A percentile compares a stretch with the other conserved stretches of the same genome.
Conservation (phyloP, 2,329 filamentous ascomycete genomes). For the Daldinia sp. region DNA sequence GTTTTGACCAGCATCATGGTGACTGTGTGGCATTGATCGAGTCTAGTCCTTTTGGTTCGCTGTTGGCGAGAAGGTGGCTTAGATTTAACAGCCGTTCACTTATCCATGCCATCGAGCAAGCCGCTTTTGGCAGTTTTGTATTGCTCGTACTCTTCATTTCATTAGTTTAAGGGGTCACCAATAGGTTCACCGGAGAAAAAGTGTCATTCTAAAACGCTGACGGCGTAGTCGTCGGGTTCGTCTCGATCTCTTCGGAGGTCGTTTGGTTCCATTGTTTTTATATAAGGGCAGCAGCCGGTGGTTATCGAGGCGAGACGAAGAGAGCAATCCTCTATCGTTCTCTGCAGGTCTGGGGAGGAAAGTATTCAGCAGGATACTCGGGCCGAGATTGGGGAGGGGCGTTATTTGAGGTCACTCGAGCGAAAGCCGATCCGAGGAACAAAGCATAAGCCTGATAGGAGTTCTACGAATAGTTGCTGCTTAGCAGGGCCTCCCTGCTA, state of each 20-base stretch:
- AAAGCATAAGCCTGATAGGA: slow-evolving; percentile 41
- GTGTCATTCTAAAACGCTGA: slow-evolving; percentile 35
- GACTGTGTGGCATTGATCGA: slow-evolving; percentile 21
- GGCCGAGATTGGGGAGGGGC: slow-evolving; percentile 29
- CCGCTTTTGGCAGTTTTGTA: slow-evolving; percentile 32
- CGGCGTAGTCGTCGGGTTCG: slow-evolving; percentile 15
- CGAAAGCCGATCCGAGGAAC: slow-evolving; percentile 23
- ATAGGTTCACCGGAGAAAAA: slow-evolving; percentile 29
- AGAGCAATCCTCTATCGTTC: slow-evolving; percentile 8
- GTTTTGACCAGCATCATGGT: slow-evolving; percentile 22
- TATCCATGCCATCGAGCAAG: slow-evolving; percentile 35
- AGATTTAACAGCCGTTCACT: slow-evolving; percentile 26
- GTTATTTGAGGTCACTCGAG: slow-evolving; percentile 17
- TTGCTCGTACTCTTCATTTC: slow-evolving; percentile 43
- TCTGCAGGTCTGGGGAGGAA: slow-evolving; percentile 6
- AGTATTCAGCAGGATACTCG: slow-evolving; percentile 18
- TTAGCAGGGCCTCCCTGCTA: slow-evolving; percentile 35
- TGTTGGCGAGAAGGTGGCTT: slow-evolving; percentile 5
- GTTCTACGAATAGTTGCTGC: slow-evolving; percentile 42
- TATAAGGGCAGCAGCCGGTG: slow-evolving; percentile 29
- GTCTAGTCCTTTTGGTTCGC: slow-evolving; percentile 11
- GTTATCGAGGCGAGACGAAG: slow-evolving; percentile 13
- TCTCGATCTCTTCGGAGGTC: slow-evolving; percentile 23
- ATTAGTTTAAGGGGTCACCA: slow-evolving; percentile 40
- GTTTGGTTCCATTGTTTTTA: slow-evolving; percentile 32